Evolutionary conservation across 768 basidiomycete genomes (phyloP), one percentile per base, ranked within the genome.

Genomic region (Suillus subaureus): DNA sequence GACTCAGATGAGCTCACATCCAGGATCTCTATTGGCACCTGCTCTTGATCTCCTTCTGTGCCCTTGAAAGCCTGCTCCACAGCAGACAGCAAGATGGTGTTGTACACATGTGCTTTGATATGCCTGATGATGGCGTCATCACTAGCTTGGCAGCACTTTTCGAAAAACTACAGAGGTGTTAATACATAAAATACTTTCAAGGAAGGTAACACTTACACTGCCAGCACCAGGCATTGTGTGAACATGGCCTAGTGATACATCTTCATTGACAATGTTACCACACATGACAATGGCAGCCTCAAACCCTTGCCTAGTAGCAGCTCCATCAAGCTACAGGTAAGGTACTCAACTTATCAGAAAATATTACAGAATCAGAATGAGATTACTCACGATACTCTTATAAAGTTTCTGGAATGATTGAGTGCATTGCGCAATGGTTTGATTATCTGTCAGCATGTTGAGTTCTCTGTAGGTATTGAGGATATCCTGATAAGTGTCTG

Each of bases 181-280:
- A 31, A 31, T 31, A 31, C 31, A 31, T 31, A 31, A 31, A n/a
- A n/a, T n/a, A n/a, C n/a, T n/a, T n/a, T n/a, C n/a, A 31, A 40
- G 39, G 39, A 13, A 4, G 39, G 39, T 42, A 37, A 7, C 16
- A 35, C 23, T 33, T 51, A 68, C 64, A 39, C 45, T 6, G 7
- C 28, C 49, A 12, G 61, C 61, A 0, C 61, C 37, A 12, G 40
- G 42, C 3, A 45, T 68, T 3, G 16, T 62, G 37, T 68, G 62
- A 33, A 39, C 47, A 18, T 61, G 58, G 0, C 49, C 67, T 0
- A 68, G 33, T 2, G 49, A 60, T 0, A 28, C 28, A 23, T 68
- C 65, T 31, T 68, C 60, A 33, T 68, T 63, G 15, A 68, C 54
- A 13, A 57, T 52, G 2, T 62, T 68, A 1, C 67, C 58, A 15